These are phyloP conservation scores for Pseudotsuga menziesii DNA, from an alignment of 75 land plant species.

Conservation along the genomic window DNA sequence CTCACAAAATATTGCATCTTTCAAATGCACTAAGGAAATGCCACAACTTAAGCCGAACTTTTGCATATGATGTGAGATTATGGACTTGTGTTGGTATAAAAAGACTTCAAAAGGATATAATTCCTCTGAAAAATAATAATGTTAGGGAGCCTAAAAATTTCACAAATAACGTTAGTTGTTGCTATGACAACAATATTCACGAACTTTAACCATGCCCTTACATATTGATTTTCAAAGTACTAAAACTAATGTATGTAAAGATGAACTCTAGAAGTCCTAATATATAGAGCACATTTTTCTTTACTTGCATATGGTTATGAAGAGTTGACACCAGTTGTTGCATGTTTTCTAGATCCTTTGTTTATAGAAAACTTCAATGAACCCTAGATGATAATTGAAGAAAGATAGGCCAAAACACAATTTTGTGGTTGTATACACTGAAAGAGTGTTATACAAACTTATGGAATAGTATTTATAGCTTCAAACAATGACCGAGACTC, in stretches of 20 bases:
- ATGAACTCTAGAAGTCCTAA: conserved; percentile 29
- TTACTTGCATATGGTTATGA: conserved; percentile 23
- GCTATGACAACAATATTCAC: no score
- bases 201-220: no score
- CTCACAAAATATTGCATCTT: conserved; percentile 33
- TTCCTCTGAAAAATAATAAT: no score
- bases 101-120: no score
- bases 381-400: conserved; percentile 19
- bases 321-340: conserved; percentile 29
- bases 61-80: conserved; percentile 10
- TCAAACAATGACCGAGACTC: conserved; percentile 44
- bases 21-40: conserved; percentile 35
- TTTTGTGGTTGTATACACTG: conserved; percentile 32
- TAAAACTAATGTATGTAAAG: neutral
- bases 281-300: conserved; percentile 21
- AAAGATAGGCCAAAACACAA: conserved; percentile 33
- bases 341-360: conserved; percentile 26
- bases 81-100: no score
- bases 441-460: conserved; percentile 10
- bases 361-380: conserved; percentile 29
- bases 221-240: no score
- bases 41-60: conserved; percentile 31
- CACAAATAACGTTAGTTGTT: no score
- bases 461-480: conserved; percentile 31
- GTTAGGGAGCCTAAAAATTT: no score